Conservation (phyloP, 148 eudicot species). For the Nepenthes mirabilis region DNA sequence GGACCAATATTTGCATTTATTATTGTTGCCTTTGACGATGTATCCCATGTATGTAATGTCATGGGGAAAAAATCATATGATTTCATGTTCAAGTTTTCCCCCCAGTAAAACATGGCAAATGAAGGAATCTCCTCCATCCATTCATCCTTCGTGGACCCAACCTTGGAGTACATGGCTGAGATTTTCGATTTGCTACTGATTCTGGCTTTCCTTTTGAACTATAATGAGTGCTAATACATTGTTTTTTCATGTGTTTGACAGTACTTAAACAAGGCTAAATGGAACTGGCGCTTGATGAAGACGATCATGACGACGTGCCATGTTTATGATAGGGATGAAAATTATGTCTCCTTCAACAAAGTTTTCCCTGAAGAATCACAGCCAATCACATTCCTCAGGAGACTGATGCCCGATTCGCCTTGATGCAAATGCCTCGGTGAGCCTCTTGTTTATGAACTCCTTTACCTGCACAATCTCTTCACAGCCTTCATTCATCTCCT, state of each 20-base stretch:
- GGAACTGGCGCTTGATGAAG: constrained; percentile 97
- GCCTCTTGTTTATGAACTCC: background rate
- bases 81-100: no score
- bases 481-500: no score
- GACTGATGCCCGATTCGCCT: constrained; percentile 72
- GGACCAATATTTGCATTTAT: no score
- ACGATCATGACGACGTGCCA: constrained; percentile 85
- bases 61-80: no score
- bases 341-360: constrained; percentile 60
- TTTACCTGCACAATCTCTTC: background rate
- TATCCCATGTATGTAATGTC: no score
- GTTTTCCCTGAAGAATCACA: constrained; percentile 62
- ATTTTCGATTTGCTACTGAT: background rate
- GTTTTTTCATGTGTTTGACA: constrained; percentile 10
- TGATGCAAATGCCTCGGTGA: constrained; percentile 12
- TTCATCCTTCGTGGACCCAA: no score
- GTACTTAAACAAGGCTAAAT: constrained; percentile 86
- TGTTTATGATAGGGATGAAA: constrained; percentile 51
- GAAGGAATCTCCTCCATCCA: no score
- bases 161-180: no score
- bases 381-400: constrained; percentile 64
- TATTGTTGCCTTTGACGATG: no score
- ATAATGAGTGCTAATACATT: background rate
- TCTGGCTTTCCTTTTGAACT: background rate
- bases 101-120: no score